These are phyloP conservation scores for Rhizopogon parksii DNA, from an alignment of 1,284 basidiomycete species.

Conservation along the genomic window DNA sequence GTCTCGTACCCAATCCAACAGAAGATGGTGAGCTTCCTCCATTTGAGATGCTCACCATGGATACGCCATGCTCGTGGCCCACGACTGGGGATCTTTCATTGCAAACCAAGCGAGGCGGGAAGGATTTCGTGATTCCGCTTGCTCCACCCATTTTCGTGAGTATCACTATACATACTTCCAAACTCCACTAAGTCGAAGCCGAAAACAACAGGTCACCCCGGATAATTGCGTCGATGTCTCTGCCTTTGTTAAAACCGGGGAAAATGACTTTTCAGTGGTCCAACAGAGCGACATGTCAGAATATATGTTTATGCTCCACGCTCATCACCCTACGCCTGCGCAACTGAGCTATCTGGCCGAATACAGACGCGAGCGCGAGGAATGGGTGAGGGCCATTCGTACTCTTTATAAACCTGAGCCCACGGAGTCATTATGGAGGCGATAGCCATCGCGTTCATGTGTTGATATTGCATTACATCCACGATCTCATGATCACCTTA, in stretches of 20 bases:
- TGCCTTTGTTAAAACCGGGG: slow-evolving; percentile 16
- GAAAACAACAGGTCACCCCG: slow-evolving; percentile 18
- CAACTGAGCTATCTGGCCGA: slow-evolving; percentile 18
- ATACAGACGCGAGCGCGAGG: background rate
- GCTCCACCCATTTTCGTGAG: slow-evolving; percentile 24
- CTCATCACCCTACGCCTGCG: slow-evolving; percentile 22
- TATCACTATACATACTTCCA: background rate
- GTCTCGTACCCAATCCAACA: slow-evolving; percentile 4
- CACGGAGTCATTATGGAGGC: background rate
- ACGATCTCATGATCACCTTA: background rate
- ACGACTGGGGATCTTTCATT: slow-evolving; percentile 16
- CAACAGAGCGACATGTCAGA: slow-evolving; percentile 24
- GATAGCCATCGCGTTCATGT: background rate
- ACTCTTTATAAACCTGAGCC: background rate
- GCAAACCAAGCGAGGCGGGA: slow-evolving; percentile 5
- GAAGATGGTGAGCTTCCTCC: background rate
- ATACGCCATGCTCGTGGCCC: slow-evolving; percentile 23
- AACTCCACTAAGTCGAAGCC: background rate
- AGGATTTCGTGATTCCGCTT: slow-evolving; percentile 15
- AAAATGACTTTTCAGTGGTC: slow-evolving; percentile 17
- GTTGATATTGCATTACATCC: background rate
- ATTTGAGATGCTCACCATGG: slow-evolving; percentile 9
- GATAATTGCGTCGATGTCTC: slow-evolving; percentile 26
- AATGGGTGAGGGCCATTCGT: background rate
- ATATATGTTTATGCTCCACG: slow-evolving; percentile 24